These are phyloP conservation scores for Castanea crenata DNA, from an alignment of 306 rosid genomes.

Conservation along the genomic window DNA sequence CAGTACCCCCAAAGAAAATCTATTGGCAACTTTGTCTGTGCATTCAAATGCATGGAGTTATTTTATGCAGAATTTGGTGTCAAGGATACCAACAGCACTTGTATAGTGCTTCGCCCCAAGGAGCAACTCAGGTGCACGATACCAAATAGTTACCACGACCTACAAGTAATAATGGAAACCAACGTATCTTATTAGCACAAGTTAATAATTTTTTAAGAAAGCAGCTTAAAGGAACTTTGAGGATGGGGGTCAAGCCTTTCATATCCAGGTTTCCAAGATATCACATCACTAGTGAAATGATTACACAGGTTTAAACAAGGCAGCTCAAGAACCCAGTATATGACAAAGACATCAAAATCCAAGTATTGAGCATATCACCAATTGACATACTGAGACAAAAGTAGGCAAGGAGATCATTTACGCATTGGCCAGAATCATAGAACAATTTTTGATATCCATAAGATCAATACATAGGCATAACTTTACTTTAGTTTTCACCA, in stretches of 20 bases:
- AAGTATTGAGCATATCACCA: conserved; percentile 18
- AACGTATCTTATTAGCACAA: conserved; percentile 17
- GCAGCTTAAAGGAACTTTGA: conserved; percentile 6
- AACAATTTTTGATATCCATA: background rate
- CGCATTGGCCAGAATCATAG: background rate
- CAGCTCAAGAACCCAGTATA: conserved; percentile 13
- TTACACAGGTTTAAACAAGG: background rate
- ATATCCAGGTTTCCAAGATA: conserved; percentile 8
- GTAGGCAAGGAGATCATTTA: background rate
- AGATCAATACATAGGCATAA: background rate
- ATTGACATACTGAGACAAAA: background rate
- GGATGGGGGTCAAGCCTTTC: conserved; percentile 8
- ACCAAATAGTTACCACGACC: conserved; percentile 99
- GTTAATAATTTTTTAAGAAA: conserved; percentile 5
- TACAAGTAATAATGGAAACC: conserved; percentile 34
- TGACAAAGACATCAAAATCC: conserved; percentile 13
- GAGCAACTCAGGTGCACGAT: conserved; percentile 98
- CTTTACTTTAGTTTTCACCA: background rate
- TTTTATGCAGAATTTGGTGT: conserved; percentile 8
- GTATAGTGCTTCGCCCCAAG: conserved; percentile 99
- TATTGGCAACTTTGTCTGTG: background rate
- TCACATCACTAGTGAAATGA: conserved; percentile 7
- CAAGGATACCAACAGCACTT: conserved; percentile 94
- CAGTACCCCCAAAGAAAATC: background rate
- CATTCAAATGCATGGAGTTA: conserved; percentile 6